These are phyloP conservation scores for Amanita muscaria DNA, from an alignment of 768 basidiomycete genomes.

Conservation along the genomic window DNA sequence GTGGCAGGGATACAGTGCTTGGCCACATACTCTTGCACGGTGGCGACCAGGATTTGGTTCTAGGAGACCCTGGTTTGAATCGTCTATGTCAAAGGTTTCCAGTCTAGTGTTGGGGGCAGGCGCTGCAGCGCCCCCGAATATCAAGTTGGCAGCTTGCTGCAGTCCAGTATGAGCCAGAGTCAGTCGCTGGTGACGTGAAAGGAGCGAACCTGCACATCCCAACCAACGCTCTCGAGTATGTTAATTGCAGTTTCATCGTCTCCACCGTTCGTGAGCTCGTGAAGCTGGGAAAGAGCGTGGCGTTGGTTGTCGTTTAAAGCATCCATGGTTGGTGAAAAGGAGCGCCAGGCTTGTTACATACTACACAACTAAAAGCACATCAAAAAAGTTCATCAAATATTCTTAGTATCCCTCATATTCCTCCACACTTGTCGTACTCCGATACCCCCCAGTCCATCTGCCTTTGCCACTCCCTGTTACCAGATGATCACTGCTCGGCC, in stretches of 20 bases:
- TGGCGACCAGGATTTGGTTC: conserved; percentile 11
- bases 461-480: conserved; percentile 20
- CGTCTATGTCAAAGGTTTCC: conserved; percentile 44
- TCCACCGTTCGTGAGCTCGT: conserved; percentile 48
- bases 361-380: conserved; percentile 2
- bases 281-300: conserved; percentile 36
- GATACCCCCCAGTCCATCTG: conserved; percentile 24
- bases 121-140: conserved; percentile 34
- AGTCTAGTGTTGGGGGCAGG: conserved; percentile 12
- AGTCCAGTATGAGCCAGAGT: background rate
- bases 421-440: conserved; percentile 31
- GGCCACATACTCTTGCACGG: conserved; percentile 10
- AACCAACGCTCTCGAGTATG: conserved; percentile 53
- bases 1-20: conserved; percentile 1
- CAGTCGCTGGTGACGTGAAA: background rate
- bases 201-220: conserved; percentile 55
- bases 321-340: conserved; percentile 10
- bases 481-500: conserved; percentile 56
- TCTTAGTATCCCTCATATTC: conserved; percentile 36
- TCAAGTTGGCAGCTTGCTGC: conserved; percentile 51
- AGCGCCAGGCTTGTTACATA: conserved; percentile 7
- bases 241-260: conserved; percentile 55
- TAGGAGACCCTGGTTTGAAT: conserved; percentile 30
- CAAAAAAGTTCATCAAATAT: background rate
- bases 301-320: conserved; percentile 19